A percentile compares a stretch with the other conserved stretches of the same genome.
These are phyloP conservation scores for Cladosporium oxysporum DNA, from an alignment of 2,329 filamentous ascomycete genomes.

Conservation along the genomic window DNA sequence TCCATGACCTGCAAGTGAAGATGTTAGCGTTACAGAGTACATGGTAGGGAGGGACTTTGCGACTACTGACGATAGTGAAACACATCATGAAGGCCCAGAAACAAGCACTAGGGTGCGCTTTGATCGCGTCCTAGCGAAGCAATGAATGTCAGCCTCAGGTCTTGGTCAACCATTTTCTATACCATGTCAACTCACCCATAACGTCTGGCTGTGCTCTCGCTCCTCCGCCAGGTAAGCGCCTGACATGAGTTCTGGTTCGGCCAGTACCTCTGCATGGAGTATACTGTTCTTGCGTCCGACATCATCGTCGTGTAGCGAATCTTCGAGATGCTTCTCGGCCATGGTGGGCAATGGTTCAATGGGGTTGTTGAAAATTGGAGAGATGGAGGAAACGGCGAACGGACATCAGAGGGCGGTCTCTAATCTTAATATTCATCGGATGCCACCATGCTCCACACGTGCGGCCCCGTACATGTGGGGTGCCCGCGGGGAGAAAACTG, in stretches of 20 bases:
- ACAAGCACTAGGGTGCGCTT: constrained; percentile 50
- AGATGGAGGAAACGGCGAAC: not conserved
- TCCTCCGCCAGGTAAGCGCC: constrained; percentile 58
- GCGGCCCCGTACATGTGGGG: constrained; percentile 1
- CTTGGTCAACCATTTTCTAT: not conserved
- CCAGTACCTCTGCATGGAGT: constrained; percentile 40
- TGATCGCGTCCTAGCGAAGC: constrained; percentile 42
- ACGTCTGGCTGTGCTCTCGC: constrained; percentile 49
- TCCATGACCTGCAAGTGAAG: constrained; percentile 54
- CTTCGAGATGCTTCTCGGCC: not conserved
- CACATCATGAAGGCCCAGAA: constrained; percentile 53
- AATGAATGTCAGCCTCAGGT: not conserved
- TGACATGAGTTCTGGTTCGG: constrained; percentile 43
- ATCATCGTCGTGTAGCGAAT: not conserved
- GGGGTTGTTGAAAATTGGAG: not conserved
- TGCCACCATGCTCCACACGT: not conserved
- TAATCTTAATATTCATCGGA: not conserved
- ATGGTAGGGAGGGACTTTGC: not conserved
- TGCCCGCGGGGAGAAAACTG: not conserved
- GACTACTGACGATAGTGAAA: constrained; percentile 53
- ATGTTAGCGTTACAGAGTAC: constrained; percentile 20
- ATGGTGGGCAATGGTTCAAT: not conserved
- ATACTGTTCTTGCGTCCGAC: constrained; percentile 42
- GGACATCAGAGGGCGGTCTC: not conserved
- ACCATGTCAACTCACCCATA: constrained; percentile 35